Base-by-base conservation (phyloP, 2,329 filamentous ascomycete species). In the Trichophyton schoenleinii region DNA sequence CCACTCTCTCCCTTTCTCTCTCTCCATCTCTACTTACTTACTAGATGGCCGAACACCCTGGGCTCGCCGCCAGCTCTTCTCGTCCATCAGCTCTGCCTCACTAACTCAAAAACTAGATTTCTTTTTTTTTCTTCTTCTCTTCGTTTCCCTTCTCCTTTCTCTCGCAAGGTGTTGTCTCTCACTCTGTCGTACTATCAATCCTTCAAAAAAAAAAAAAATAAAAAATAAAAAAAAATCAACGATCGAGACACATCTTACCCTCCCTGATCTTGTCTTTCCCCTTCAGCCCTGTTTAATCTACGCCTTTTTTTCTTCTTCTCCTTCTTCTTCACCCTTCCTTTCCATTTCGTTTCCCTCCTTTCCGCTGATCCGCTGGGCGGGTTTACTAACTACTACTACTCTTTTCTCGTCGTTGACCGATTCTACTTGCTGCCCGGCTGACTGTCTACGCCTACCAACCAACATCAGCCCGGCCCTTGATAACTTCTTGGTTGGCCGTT, bases 321-420 rank as follows among this genome's bases (percentile, higher is more conserved):
- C 22, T 41, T 55, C n/a, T 25, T 28, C 25, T 46, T 36, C 25
- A 8, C 57, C n/a, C n/a, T 53, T 18, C 48, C 48, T 53, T 11
- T 55, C 38, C n/a, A 41, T 41, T 38, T 18, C 31, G 3, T 31
- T 55, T 55, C 13, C 22, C 13, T 22, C 36, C 20, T 41, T 41
- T 41, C 55, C 55, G 38, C n/a, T 57, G n/a, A 41, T 58, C 55
- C 55, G 55, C 55, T 58, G 55, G 55, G 41, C 55, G 55, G 55
- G 36, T 42, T 58, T 25, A 8, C 36, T 28, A 28, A 28, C 36
- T 58, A 15, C 18, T 44, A 25, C 49, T 22, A 13, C n/a, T 25
- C n/a, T 25, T 25, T 53, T 53, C 28, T 55, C 28, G 22, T 57
- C 28, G 53, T 57, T 57, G 53, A 57, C 34, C 53, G 53, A 57